Base-by-base conservation (phyloP, 768 basidiomycete species). In the Amanita pallidorosea region DNA sequence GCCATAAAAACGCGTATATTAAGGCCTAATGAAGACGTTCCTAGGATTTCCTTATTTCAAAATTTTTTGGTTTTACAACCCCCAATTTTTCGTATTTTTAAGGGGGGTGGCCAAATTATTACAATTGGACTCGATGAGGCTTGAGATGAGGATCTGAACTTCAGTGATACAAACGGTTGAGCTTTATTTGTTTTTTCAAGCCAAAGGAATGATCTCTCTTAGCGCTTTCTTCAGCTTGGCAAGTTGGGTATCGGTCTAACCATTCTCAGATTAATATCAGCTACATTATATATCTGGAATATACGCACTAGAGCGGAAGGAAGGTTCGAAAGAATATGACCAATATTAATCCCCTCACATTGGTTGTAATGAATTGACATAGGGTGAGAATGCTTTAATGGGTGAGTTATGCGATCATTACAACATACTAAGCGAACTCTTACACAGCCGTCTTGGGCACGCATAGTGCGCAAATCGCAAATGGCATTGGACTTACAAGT, bases 401-500 rank as follows among this genome's bases (percentile, higher is more conserved):
- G 38, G 31, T 42, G 17, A 27, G 18, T 25, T 17, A n/a, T 31
- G 23, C 20, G 13, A 12, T 17, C 47, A 18, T 18, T 4, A 12
- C 22, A 37, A 36, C 9, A 23, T 20, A n/a, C 29, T 11, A 25
- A 20, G 20, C 4, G 25, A 17, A 44, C 5, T 22, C 67, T 33
- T 57, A 73, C 72, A 55, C 73, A 75, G 47, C 70, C 71, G 54
- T 73, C 58, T 54, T 74, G 64, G 4, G 70, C 59, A 31, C 74
- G 61, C 58, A 72, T 58, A 3, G 70, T 67, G 23, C 74, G 61
- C 52, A 74, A 58, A 45, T 69, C 67, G 55, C 76, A 78, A 9
- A 77, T 70, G 11, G 68, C 67, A 11, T 48, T 55, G 17, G 61
- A 61, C 59, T 67, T 71, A 62, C 75, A 76, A 18, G 57, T 59